Base-by-base conservation (phyloP, 163 green algal species). In the Scenedesmus sp. region DNA sequence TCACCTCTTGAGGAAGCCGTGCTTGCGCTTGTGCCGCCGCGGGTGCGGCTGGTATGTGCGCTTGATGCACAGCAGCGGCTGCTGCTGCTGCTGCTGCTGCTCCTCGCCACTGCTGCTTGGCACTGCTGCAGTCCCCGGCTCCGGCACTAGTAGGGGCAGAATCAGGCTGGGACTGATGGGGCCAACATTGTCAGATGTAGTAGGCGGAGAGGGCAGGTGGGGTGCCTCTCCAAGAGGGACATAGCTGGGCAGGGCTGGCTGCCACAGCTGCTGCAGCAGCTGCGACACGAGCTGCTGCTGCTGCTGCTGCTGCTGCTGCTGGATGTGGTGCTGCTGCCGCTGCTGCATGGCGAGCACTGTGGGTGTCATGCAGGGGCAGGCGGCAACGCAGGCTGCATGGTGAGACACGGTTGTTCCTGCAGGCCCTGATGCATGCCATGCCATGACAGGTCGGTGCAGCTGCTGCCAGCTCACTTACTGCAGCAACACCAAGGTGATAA, bases 1-100 rank as follows among this genome's bases (percentile, higher is more conserved):
- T 57, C 15, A 92, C 89, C 89, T 85, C 86, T 90, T 90, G 13
- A 93, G 26, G 60, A 93, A 93, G 46, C 90, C 90, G 70, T 93
- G 90, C 84, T 88, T 93, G 34, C 76, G 57, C 73, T 93, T 93
- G 34, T 73, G 70, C 2, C 79, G 34, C 10, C 67, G 60, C 5
- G 59, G 46, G 59, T 90, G 74, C 3, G 90, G 90, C 84, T 93
- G 90, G n/a, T 91, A 93, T 4, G 90, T 93, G 56, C 90, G 90
- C 84, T 93, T 93, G 34, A 93, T 74, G 57, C 90, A 93, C 74
- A 92, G 34, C 82, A 92, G 57, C 46, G 88, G 88, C 54, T 67
- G 79, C 56, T n/a, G 76, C 59, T 82, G 81, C 74, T 64, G 66
- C 67, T 76, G 55, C 64, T 34, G 86, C 55, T 26, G 64, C 86